A percentile compares a stretch with the other conserved stretches of the same genome.
Evolutionary conservation across 257 asterid genomes (phyloP).

Genomic region (Cruciata laevipes): DNA sequence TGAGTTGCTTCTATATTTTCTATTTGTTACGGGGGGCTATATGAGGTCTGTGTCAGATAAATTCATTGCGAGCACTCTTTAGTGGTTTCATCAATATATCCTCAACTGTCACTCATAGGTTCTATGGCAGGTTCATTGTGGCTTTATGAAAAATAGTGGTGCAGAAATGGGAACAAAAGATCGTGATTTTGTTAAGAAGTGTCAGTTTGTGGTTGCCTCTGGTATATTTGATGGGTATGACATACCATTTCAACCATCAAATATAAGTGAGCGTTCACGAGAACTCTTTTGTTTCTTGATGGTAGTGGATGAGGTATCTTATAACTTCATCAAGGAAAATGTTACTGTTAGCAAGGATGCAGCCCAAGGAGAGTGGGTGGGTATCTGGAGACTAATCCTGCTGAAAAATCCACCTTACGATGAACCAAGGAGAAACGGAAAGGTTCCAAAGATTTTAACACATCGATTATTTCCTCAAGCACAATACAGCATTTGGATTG

Average conservation of each 20-base stretch:
- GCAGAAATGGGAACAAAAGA: conserved; percentile 77
- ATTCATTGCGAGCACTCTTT: neutral
- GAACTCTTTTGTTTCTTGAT: conserved; percentile 80
- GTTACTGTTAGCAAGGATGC: conserved; percentile 65
- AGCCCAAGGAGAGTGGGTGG: conserved; percentile 85
- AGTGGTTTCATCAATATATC: neutral
- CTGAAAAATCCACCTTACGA: conserved; percentile 90
- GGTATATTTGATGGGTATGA: conserved; percentile 98
- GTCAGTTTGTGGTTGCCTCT: conserved; percentile 86
- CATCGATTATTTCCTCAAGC: conserved; percentile 93
- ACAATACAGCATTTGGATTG: conserved; percentile 94
- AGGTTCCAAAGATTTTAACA: conserved; percentile 94
- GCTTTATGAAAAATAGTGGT: conserved; percentile 83
- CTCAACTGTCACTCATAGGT: conserved; percentile 1
- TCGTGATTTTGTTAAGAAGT: conserved; percentile 55
- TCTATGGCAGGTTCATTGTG: conserved; percentile 79
- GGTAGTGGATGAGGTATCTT: conserved; percentile 93
- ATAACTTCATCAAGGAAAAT: conserved; percentile 59
- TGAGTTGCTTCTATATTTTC: neutral
- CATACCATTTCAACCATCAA: conserved; percentile 84
- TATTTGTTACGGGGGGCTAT: neutral
- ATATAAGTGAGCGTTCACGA: conserved; percentile 63
- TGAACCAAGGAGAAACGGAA: conserved; percentile 98
- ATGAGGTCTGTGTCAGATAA: neutral
- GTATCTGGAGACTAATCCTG: conserved; percentile 83